phyloP scores from a whole-genome alignment of 257 asterid species.

The Nicotiana benthamiana region DNA sequence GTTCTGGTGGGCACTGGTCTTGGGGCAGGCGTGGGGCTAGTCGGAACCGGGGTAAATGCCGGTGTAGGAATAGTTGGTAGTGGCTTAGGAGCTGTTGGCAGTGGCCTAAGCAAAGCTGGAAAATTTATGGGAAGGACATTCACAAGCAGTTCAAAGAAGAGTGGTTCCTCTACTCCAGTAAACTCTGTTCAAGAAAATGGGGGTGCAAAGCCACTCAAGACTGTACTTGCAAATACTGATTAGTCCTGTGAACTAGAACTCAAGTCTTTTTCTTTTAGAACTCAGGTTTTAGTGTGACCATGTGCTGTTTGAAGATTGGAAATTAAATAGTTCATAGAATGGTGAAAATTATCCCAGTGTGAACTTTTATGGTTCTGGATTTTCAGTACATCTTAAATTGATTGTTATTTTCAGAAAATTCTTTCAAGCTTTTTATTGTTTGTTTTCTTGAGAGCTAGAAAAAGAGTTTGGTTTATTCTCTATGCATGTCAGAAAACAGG shows the following conservation, averaged over 20 bases:
- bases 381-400: neutral
- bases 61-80: constrained; percentile 76
- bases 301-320: neutral
- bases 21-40: constrained; percentile 55
- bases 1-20: constrained; percentile 62
- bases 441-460: neutral
- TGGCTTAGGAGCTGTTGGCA: constrained; percentile 78
- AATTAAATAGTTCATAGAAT: neutral
- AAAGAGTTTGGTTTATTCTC: no score
- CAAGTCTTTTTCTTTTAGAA: neutral
- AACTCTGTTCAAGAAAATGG: constrained; percentile 64
- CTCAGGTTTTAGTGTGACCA: neutral
- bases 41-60: constrained; percentile 65
- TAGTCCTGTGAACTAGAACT: neutral
- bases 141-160: constrained; percentile 48
- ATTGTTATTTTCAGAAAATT: neutral
- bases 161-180: constrained; percentile 63
- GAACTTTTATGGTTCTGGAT: neutral
- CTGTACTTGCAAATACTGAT: neutral
- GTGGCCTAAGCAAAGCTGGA: constrained; percentile 83
- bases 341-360: neutral
- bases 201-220: constrained; percentile 55
- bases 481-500: neutral
- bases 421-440: neutral
- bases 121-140: constrained; percentile 86